Evolutionary conservation across 495 filamentous ascomycete species (phyloP).

Genomic region (Penicillium antarcticum): DNA sequence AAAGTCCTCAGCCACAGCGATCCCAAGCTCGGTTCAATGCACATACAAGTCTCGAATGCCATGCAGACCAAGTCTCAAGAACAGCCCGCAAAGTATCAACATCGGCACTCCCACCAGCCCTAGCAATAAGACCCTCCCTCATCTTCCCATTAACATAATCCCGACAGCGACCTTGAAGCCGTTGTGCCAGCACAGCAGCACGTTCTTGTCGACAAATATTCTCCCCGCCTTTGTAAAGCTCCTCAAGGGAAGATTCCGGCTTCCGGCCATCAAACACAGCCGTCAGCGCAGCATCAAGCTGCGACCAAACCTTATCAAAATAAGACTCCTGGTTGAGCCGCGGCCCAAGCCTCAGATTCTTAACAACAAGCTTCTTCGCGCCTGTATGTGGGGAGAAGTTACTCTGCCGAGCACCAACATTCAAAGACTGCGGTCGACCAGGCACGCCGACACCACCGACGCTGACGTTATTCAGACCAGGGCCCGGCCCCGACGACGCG

Average conservation of each 20-base stretch:
- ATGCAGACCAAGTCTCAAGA: slow-evolving; percentile 68
- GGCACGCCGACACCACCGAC: too few relatives aligned
- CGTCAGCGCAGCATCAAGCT: slow-evolving; percentile 68
- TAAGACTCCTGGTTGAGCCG: slow-evolving; percentile 63
- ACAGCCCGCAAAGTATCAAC: slow-evolving; percentile 63
- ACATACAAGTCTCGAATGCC: slow-evolving; percentile 73
- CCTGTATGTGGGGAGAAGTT: slow-evolving; percentile 50
- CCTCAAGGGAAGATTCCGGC: slow-evolving; percentile 69
- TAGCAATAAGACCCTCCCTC: slow-evolving; percentile 48
- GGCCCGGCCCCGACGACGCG: not conserved
- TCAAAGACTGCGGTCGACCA: slow-evolving; percentile 4
- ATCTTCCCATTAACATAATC: slow-evolving; percentile 57
- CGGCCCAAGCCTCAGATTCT: slow-evolving; percentile 68
- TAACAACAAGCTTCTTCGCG: slow-evolving; percentile 80
- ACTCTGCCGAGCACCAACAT: slow-evolving; percentile 26
- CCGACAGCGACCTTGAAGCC: slow-evolving; percentile 60
- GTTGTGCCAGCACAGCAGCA: slow-evolving; percentile 60
- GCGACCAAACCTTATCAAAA: slow-evolving; percentile 65
- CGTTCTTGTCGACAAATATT: slow-evolving; percentile 78
- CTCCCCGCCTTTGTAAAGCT: slow-evolving; percentile 85
- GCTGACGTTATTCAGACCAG: too few relatives aligned
- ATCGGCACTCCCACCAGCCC: slow-evolving; percentile 47
- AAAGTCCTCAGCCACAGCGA: slow-evolving; percentile 7
- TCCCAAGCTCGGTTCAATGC: not conserved
- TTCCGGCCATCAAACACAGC: slow-evolving; percentile 65